phyloP scores from a whole-genome alignment of 2,329 filamentous ascomycete species.

The Zopfia rhizophila region DNA sequence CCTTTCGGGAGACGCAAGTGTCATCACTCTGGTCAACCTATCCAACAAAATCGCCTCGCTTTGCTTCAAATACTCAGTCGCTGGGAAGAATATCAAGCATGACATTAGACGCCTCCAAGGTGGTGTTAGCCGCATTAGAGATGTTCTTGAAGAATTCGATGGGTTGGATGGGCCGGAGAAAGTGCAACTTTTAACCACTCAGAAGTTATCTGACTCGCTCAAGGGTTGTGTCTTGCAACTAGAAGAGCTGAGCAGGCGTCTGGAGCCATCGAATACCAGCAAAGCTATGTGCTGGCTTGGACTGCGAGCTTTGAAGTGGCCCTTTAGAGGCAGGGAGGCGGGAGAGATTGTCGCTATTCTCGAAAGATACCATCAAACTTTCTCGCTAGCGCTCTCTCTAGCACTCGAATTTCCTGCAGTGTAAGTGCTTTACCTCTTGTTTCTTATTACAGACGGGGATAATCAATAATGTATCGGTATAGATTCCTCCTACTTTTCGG shows the following conservation, averaged over 20 bases:
- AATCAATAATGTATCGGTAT: too few relatives aligned
- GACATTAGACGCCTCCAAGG: conserved; percentile 40
- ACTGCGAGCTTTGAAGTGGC: conserved; percentile 49
- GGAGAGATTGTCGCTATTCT: conserved; percentile 27
- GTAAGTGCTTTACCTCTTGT: too few relatives aligned
- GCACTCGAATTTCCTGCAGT: too few relatives aligned
- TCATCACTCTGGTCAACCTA: too few relatives aligned
- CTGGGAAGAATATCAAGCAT: too few relatives aligned
- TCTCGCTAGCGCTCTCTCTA: conserved; percentile 36
- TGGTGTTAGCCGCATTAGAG: conserved; percentile 32
- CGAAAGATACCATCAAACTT: conserved; percentile 26
- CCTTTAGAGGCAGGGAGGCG: conserved; percentile 45
- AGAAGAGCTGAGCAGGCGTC: conserved; percentile 1
- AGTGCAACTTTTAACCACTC: conserved; percentile 30
- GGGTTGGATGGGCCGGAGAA: conserved; percentile 28
- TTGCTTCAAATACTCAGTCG: too few relatives aligned
- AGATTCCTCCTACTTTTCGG: too few relatives aligned
- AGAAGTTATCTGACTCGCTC: conserved; percentile 24
- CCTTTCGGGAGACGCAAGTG: too few relatives aligned
- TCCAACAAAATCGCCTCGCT: too few relatives aligned
- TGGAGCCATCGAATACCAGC: background rate
- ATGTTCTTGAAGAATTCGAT: conserved; percentile 26
- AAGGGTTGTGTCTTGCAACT: conserved; percentile 1
- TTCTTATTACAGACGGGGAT: too few relatives aligned
- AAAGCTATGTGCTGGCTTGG: conserved; percentile 39